Base-by-base conservation (phyloP, 441 rosid species). In the Aquilaria agallochum region DNA sequence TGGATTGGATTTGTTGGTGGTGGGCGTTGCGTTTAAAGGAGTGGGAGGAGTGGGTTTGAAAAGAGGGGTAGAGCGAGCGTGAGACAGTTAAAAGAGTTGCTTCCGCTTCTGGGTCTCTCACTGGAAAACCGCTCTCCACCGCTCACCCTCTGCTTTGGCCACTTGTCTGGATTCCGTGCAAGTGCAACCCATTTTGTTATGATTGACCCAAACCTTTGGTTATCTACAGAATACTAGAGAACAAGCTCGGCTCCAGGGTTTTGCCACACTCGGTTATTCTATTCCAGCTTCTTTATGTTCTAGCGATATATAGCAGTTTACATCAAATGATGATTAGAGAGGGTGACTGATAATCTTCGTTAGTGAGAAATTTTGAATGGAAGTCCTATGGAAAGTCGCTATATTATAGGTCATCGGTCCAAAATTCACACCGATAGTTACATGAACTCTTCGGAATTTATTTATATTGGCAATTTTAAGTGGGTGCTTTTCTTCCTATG, bases 41-140 rank as follows among this genome's bases (percentile, higher is more conserved):
- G 40, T 4, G 5, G 80, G 75, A 54, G 79, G 67, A 76, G 91
- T 82, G 83, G 86, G 86, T 74, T 72, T 68, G 88, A 75, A 62
- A 70, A 76, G 2, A n/a, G n/a, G 45, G 56, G 53, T 61, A 31
- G 36, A 65, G 64, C 54, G 72, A 11, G 53, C 13, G 33, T 15
- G 64, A 64, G 68, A 62, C 66, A 70, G 75, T 65, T 36, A 36
- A 1, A 4, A 6, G 40, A 34, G 40, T 34, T 34, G 40, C 40
- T 34, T 34, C 40, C 6, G 40, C 27, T 34, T 65, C 32, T 63
- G 53, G 36, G 1, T 36, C 42, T 59, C 31, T 10, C 15, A 31
- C 40, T 9, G 40, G 56, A 65, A 64, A 82, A 82, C 80, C 55
- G 78, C 64, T 68, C 76, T 36, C 68, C 79, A 71, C 78, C 68